A percentile compares a stretch with the other conserved stretches of the same genome.
Conservation (phyloP, 2,329 filamentous ascomycete species). For the Aspergillus spinulosporus region DNA sequence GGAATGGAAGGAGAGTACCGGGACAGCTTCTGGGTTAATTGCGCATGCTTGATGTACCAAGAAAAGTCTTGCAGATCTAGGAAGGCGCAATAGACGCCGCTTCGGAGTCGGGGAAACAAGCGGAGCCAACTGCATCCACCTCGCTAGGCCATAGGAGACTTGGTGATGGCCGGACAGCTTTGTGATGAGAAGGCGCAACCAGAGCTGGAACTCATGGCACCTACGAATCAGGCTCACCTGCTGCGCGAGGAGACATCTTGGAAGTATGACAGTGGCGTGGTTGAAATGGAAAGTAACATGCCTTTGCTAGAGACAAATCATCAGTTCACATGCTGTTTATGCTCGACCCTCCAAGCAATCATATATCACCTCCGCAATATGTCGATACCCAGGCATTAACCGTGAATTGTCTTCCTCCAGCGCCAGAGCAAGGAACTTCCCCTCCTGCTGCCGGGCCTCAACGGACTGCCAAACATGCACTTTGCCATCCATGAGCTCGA, state of each 20-base stretch:
- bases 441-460: conserved; percentile 14
- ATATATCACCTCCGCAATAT: conserved; percentile 37
- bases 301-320: too few relatives aligned
- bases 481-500: conserved; percentile 14
- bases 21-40: background rate
- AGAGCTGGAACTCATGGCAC: too few relatives aligned
- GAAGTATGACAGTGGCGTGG: background rate
- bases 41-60: background rate
- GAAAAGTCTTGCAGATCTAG: background rate
- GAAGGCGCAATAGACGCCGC: background rate
- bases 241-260: too few relatives aligned
- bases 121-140: background rate
- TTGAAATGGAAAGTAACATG: background rate
- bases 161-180: too few relatives aligned
- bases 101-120: background rate
- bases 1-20: background rate
- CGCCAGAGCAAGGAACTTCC: conserved; percentile 7
- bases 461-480: conserved; percentile 17
- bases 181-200: too few relatives aligned
- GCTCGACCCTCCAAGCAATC: background rate
- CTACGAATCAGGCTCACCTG: too few relatives aligned
- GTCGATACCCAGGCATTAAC: conserved; percentile 18
- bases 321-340: background rate
- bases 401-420: conserved; percentile 5
- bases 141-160: background rate